phyloP scores from a whole-genome alignment of 2,329 filamentous ascomycete genomes.

The Curvularia lunata region DNA sequence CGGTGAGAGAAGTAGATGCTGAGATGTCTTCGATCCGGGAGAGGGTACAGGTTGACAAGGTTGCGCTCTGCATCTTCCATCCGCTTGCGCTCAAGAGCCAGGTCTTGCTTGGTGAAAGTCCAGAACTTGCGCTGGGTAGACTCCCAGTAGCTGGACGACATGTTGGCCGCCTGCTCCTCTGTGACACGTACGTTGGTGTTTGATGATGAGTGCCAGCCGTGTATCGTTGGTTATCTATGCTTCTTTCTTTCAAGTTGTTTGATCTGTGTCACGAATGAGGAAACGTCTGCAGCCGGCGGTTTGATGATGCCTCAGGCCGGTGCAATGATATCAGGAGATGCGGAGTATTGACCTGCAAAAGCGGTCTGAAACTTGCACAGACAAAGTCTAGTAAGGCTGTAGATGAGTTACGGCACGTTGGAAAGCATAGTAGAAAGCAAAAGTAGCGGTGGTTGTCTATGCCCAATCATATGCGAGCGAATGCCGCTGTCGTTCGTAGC shows the following conservation, averaged over 20 bases:
- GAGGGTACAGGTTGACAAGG: constrained; percentile 76
- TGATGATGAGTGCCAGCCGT: background rate
- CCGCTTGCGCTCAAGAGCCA: constrained; percentile 75
- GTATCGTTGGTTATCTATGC: background rate
- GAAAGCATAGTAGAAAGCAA: background rate
- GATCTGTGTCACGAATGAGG: background rate
- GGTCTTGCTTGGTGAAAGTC: constrained; percentile 84
- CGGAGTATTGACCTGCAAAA: background rate
- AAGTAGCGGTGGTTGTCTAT: background rate
- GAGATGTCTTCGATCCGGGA: constrained; percentile 81
- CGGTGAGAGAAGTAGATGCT: constrained; percentile 93
- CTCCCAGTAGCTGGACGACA: constrained; percentile 97
- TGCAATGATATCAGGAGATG: background rate
- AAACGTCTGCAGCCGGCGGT: background rate
- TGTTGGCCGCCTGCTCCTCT: constrained; percentile 47
- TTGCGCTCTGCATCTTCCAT: constrained; percentile 78
- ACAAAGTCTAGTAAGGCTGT: background rate
- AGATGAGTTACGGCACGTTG: too few relatives aligned
- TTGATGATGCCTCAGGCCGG: background rate
- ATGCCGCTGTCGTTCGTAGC: constrained; percentile 15
- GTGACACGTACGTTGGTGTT: background rate
- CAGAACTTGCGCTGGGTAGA: constrained; percentile 90
- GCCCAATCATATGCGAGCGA: constrained; percentile 29
- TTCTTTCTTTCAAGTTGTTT: background rate
- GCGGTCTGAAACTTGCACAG: background rate